Base-by-base conservation (phyloP, 208 protist species). In the Acanthamoeba royreba region DNA sequence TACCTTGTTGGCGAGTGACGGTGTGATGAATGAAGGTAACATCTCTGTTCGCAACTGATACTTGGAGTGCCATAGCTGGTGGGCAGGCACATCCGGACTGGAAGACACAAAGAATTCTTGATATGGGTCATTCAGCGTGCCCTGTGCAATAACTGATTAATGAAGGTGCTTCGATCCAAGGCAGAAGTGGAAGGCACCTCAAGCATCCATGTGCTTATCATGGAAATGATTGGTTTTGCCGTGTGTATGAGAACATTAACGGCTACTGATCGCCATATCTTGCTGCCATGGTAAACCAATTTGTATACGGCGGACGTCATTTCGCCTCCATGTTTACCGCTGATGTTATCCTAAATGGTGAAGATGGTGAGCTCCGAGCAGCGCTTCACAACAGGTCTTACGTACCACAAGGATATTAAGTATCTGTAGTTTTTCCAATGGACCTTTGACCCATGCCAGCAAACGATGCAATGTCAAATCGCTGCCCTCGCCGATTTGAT, bases 61-160 rank as follows among this genome's bases (percentile, higher is more conserved):
- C 45, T 92, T 95, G 17, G 95, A 66, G n/a, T 93, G 49, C 96
- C 96, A 97, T 7, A 95, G 53, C 42, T 45, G 66, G 2, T 95
- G 42, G 1, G 77, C 33, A 19, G 55, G 66, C 5, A 96, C 63
- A 4, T 55, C 42, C 5, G 63, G 35, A 9, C 94, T n/a, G 25
- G 81, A 15, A 15, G 88, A 45, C 8, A 98, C 95, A 58, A 97
- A 98, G 63, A 98, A 98, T 74, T 98, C 97, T 19, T 63, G 17
- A 40, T 93, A 94, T 9, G 97, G 96, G 69, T 98, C 97, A 33
- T 95, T 86, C 1, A 98, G 86, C 86, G 72, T 52, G 40, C 72
- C 72, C 72, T 79, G 69, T 11, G 33, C 49, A 69, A 69, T 69
- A n/a, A 69, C 8, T 31, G 1, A 63, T 28, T 11, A 19, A 63